Conservation (phyloP, 2,329 filamentous ascomycete genomes). For the Emergomyces africanus region DNA sequence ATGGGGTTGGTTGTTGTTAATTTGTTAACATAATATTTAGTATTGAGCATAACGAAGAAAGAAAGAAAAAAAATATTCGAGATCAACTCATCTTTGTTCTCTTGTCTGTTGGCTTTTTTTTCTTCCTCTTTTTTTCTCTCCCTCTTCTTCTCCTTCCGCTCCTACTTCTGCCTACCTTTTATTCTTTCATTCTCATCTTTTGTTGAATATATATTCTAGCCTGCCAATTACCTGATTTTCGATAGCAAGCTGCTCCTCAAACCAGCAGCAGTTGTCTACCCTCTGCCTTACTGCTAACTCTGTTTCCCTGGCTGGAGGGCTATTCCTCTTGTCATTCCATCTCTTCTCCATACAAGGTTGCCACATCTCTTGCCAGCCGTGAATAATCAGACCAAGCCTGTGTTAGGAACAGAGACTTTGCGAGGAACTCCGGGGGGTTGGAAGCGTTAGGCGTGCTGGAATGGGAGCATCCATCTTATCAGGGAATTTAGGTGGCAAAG, state of each 20-base stretch:
- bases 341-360: background rate
- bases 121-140: too few species aligned
- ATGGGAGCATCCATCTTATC: background rate
- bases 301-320: background rate
- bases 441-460: background rate
- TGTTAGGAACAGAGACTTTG: background rate
- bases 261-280: background rate
- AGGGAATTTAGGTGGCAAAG: background rate
- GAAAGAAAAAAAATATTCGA: background rate
- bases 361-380: background rate
- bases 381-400: background rate
- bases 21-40: too few species aligned
- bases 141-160: too few species aligned
- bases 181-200: too few species aligned
- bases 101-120: background rate
- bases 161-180: too few species aligned
- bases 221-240: background rate
- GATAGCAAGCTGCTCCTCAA: too few species aligned
- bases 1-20: too few species aligned
- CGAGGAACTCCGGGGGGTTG: background rate
- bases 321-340: background rate
- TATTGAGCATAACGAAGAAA: too few species aligned
- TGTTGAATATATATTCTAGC: background rate
- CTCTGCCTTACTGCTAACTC: background rate
- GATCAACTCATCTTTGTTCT: background rate